Evolutionary conservation across 768 basidiomycete genomes (phyloP).

Genomic region (Cystofilobasidium bisporidii): DNA sequence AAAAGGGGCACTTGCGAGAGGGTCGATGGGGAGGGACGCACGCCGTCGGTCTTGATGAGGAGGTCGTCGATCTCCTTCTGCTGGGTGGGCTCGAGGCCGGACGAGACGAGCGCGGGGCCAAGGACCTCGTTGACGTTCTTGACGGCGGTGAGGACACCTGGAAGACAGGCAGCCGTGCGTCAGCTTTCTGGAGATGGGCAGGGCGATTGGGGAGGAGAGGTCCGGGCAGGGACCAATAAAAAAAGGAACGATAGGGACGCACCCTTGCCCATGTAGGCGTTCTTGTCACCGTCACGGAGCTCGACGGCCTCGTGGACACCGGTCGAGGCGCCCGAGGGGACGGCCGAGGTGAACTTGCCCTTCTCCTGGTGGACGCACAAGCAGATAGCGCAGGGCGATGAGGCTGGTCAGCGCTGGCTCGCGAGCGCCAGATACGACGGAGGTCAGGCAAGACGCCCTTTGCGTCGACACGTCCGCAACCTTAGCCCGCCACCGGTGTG

Average conservation of each 20-base stretch:
- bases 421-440: no score
- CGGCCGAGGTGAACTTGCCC: conserved; percentile 66
- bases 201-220: neutral
- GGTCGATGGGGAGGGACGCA: conserved; percentile 7
- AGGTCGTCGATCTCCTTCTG: conserved; percentile 97
- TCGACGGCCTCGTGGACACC: conserved; percentile 98
- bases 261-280: conserved; percentile 92
- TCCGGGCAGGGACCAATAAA: neutral
- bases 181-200: conserved; percentile 22
- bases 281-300: conserved; percentile 92
- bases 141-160: conserved; percentile 90
- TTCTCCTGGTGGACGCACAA: conserved; percentile 1
- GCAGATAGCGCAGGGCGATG: neutral
- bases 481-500: no score
- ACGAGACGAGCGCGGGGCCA: conserved; percentile 75
- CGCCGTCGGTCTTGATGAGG: conserved; percentile 91
- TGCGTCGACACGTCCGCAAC: no score
- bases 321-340: conserved; percentile 97
- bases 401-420: conserved; percentile 5
- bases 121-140: conserved; percentile 85
- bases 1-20: no score
- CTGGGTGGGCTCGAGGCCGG: conserved; percentile 68
- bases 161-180: neutral
- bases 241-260: conserved; percentile 32
- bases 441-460: no score